Percentiles rank a stretch among this genome's conserved stretches.
Evolutionary conservation across 1,284 basidiomycete genomes (phyloP).

Genomic region (Pholiota adiposa): DNA sequence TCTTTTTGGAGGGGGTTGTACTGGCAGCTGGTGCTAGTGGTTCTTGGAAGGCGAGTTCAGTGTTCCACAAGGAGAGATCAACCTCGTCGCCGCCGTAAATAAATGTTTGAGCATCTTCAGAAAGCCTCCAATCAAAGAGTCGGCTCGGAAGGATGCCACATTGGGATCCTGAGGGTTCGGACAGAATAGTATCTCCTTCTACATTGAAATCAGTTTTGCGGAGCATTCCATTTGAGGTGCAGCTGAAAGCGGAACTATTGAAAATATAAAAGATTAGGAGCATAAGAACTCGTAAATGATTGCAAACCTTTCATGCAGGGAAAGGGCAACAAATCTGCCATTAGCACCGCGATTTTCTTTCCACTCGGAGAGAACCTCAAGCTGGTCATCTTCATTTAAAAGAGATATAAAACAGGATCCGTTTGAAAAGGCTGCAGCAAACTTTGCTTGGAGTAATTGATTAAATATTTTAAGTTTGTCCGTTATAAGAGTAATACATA

Average conservation of each 20-base stretch:
- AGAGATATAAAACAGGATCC: constrained; percentile 52
- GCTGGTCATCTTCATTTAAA: constrained; percentile 43
- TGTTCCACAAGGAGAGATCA: constrained; percentile 83
- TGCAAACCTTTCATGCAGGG: constrained; percentile 47
- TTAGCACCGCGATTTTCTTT: constrained; percentile 62
- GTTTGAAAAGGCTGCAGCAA: constrained; percentile 64
- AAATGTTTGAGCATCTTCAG: constrained; percentile 59
- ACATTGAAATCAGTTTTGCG: constrained; percentile 45
- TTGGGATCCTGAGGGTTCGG: constrained; percentile 28
- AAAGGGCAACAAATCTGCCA: constrained; percentile 65
- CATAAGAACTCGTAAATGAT: not conserved
- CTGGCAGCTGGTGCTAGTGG: constrained; percentile 19
- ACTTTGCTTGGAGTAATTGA: constrained; percentile 47
- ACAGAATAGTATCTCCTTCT: constrained; percentile 28
- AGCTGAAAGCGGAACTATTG: constrained; percentile 60
- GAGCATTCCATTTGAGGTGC: constrained; percentile 75
- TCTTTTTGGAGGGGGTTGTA: constrained; percentile 50
- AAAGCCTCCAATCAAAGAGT: constrained; percentile 68
- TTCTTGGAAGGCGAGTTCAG: constrained; percentile 65
- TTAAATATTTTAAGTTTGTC: constrained; percentile 14
- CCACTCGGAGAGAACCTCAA: constrained; percentile 55
- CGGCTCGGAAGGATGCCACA: constrained; percentile 61
- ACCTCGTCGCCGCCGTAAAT: constrained; percentile 89
- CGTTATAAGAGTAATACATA: constrained; percentile 32
- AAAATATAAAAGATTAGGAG: constrained; percentile 4